Base-by-base conservation (phyloP, 495 filamentous ascomycete species). In the Aspergillus campestris region DNA sequence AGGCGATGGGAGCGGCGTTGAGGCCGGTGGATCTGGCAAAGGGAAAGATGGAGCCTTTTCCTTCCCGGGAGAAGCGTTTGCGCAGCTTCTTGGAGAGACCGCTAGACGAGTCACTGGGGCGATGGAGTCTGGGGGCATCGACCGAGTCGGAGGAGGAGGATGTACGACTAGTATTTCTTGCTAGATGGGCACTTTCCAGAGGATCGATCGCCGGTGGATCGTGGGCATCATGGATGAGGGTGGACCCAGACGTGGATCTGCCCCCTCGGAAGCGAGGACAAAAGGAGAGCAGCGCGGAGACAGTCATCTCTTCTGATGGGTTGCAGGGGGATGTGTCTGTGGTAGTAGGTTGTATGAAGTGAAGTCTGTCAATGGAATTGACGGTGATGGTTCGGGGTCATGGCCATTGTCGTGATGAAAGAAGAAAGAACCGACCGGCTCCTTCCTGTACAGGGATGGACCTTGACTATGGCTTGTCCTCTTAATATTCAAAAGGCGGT, bases 41-140 rank as follows among this genome's bases (percentile, higher is more conserved):
- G 27, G 54, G 50, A 30, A 66, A 53, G 0, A 48, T 32, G 14
- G 52, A 51, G 3, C 37, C 33, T 51, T 52, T 60, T 18, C 52
- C 52, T 42, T 69, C 61, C 46, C 55, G 49, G 9, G 65, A 71
- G 42, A 71, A 58, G n/a, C 58, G 60, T 31, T 53, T 62, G 10
- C 67, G 67, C 18, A 70, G 43, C 46, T 40, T 64, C 37, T 50
- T 54, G 6, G 67, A 64, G 27, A 71, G 38, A 24, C 54, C 56
- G 12, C 35, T 35, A 1, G 53, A 53, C 14, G 51, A 53, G 12
- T 34, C 12, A 12, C 46, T 42, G 13, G 35, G 50, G 31, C 32
- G 44, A 13, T 47, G 33, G 33, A 7, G 38, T 35, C 12, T 40
- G 8, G 18, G 18, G 10, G 34, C 42, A 36, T 47, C 28, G 1